Evolutionary conservation across 331 rosid species (phyloP).

Genomic region (Malus hybrid): DNA sequence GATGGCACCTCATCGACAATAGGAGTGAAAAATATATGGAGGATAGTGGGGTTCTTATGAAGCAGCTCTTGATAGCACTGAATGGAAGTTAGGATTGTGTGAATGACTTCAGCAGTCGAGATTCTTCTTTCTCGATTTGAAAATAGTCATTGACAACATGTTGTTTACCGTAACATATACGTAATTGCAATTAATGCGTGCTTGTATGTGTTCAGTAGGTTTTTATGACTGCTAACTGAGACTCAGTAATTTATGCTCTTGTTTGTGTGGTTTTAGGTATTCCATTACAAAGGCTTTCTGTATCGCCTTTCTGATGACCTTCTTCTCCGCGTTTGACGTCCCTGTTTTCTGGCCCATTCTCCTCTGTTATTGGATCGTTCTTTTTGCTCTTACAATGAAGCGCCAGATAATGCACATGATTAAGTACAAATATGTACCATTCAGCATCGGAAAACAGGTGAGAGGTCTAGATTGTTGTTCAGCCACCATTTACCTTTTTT

Average conservation of each 20-base stretch:
- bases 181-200: background rate
- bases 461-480: conserved; percentile 3
- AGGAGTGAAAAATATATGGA: background rate
- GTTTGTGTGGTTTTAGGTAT: conserved; percentile 42
- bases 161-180: background rate
- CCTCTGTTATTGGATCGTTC: conserved; percentile 59
- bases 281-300: conserved; percentile 62
- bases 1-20: background rate
- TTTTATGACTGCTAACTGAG: background rate
- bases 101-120: background rate
- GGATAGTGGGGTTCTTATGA: background rate
- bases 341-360: conserved; percentile 80
- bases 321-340: conserved; percentile 56
- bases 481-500: background rate
- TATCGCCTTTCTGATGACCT: conserved; percentile 61
- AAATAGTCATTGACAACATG: background rate
- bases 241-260: background rate
- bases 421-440: conserved; percentile 58
- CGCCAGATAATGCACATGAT: conserved; percentile 78
- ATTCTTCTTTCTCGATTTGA: conserved; percentile 1
- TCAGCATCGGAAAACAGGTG: conserved; percentile 61
- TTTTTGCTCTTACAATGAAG: conserved; percentile 72
- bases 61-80: background rate
- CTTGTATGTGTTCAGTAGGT: background rate
- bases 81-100: background rate